Evolutionary conservation across 129 eudicot genomes (phyloP).

Genomic region (Pulicaria dysenterica): DNA sequence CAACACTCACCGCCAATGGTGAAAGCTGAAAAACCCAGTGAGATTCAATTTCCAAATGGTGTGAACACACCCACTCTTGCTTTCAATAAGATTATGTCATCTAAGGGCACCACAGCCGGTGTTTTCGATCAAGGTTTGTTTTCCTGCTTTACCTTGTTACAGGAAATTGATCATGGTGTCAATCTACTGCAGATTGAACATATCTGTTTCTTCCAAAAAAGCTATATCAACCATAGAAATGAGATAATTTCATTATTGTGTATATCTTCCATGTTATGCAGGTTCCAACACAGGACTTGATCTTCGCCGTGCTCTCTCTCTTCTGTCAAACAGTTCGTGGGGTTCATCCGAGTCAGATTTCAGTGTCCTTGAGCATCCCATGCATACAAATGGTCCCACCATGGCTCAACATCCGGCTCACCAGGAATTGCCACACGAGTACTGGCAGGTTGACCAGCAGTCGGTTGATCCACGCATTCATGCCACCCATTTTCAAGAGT

Average conservation of each 20-base stretch:
- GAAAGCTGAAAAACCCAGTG: conserved; percentile 43
- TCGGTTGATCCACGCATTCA: conserved; percentile 32
- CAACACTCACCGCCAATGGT: conserved; percentile 44
- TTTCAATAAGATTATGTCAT: conserved; percentile 43
- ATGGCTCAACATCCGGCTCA: conserved; percentile 41
- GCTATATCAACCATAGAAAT: no score
- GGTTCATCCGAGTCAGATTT: conserved; percentile 51
- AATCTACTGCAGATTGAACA: not conserved
- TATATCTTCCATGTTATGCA: conserved; percentile 5
- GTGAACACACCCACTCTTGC: conserved; percentile 33
- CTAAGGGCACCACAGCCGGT: conserved; percentile 51
- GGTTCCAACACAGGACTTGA: conserved; percentile 42
- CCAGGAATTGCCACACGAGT: conserved; percentile 49
- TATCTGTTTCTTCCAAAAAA: not conserved
- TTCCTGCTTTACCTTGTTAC: conserved; percentile 4
- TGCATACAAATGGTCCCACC: conserved; percentile 38
- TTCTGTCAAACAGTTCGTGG: conserved; percentile 90
- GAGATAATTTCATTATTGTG: not conserved
- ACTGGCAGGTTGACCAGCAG: conserved; percentile 62
- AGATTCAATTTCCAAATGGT: conserved; percentile 40
- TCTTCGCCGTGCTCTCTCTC: conserved; percentile 96
- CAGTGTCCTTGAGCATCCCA: conserved; percentile 37
- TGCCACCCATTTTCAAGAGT: conserved; percentile 41
- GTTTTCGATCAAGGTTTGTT: conserved; percentile 59
- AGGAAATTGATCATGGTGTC: not conserved